These are phyloP conservation scores for Gaertneriomyces semiglobifer DNA, from an alignment of 192 early-diverging fungal genomes.

Conservation along the genomic window DNA sequence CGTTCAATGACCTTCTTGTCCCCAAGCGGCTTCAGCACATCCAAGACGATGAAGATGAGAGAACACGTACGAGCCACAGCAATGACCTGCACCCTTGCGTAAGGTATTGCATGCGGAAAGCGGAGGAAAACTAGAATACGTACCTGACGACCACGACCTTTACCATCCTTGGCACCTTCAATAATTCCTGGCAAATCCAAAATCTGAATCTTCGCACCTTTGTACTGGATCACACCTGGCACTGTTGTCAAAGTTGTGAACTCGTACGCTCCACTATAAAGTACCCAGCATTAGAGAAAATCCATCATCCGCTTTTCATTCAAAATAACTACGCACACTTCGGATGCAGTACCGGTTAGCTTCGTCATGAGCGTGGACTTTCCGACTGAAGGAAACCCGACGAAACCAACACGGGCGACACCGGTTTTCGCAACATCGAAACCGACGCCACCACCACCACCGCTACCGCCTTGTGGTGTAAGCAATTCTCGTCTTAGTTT, in stretches of 20 bases:
- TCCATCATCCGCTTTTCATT: neutral
- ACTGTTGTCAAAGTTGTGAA: slow-evolving; percentile 99
- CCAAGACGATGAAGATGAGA: slow-evolving; percentile 92
- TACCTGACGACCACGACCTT: slow-evolving; percentile 96
- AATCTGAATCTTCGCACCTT: slow-evolving; percentile 98
- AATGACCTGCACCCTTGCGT: slow-evolving; percentile 68
- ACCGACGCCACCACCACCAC: slow-evolving; percentile 87
- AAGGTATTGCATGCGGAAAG: neutral
- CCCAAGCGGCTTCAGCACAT: slow-evolving; percentile 94
- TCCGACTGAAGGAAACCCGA: slow-evolving; percentile 97
- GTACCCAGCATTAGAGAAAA: neutral
- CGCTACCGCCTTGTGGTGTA: slow-evolving; percentile 76
- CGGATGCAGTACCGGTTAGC: slow-evolving; percentile 92
- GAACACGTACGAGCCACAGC: slow-evolving; percentile 97
- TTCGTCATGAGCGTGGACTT: slow-evolving; percentile 98
- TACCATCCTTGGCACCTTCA: slow-evolving; percentile 98
- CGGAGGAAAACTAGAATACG: neutral
- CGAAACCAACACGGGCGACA: slow-evolving; percentile 96
- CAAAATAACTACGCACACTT: slow-evolving; percentile 51
- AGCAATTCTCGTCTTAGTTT: slow-evolving; percentile 94
- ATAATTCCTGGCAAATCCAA: slow-evolving; percentile 98
- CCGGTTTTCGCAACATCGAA: slow-evolving; percentile 99
- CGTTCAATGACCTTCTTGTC: slow-evolving; percentile 93
- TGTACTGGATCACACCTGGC: slow-evolving; percentile 92
- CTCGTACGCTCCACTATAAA: slow-evolving; percentile 77